These are phyloP conservation scores for Neodidymelliopsis sp. DNA, from an alignment of 2,329 filamentous ascomycete genomes.

Conservation along the genomic window DNA sequence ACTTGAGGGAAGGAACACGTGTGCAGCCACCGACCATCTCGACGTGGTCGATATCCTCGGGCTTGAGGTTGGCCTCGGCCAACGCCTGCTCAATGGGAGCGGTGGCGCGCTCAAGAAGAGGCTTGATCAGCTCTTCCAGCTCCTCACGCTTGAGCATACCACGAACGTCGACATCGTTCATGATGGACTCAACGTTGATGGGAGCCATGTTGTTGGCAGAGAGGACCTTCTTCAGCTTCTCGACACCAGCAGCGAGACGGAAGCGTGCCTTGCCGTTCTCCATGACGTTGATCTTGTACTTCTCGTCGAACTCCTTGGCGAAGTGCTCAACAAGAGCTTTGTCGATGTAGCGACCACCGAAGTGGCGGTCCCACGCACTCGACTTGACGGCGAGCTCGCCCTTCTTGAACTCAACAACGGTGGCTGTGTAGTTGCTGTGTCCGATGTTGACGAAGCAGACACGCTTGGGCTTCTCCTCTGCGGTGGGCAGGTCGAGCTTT, in stretches of 20 bases:
- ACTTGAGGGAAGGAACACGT: conserved; percentile 92
- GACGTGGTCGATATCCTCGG: conserved; percentile 90
- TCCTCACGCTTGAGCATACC: conserved; percentile 92
- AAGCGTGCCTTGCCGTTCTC: conserved; percentile 88
- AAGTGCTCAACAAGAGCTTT: conserved; percentile 94
- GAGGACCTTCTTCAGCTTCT: conserved; percentile 98
- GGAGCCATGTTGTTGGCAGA: conserved; percentile 94
- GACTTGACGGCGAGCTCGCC: conserved; percentile 94
- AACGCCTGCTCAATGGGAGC: conserved; percentile 87
- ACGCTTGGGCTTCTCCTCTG: conserved; percentile 90
- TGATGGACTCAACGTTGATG: conserved; percentile 95
- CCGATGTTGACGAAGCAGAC: conserved; percentile 95
- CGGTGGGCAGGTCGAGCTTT: conserved; percentile 86
- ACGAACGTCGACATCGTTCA: conserved; percentile 95
- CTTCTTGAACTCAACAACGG: conserved; percentile 96
- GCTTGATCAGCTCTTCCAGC: conserved; percentile 88
- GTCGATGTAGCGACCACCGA: conserved; percentile 97
- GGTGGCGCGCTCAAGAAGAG: conserved; percentile 76
- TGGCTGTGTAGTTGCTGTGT: conserved; percentile 93
- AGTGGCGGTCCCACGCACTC: conserved; percentile 92
- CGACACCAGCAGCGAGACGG: conserved; percentile 84
- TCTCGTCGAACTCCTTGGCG: conserved; percentile 93
- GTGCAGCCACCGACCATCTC: conserved; percentile 96
- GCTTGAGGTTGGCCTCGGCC: conserved; percentile 87
- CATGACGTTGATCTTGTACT: conserved; percentile 96